A percentile compares a stretch with the other conserved stretches of the same genome.
Evolutionary conservation across 495 filamentous ascomycete genomes (phyloP).

Genomic region (Trichodelitschia bisporula): DNA sequence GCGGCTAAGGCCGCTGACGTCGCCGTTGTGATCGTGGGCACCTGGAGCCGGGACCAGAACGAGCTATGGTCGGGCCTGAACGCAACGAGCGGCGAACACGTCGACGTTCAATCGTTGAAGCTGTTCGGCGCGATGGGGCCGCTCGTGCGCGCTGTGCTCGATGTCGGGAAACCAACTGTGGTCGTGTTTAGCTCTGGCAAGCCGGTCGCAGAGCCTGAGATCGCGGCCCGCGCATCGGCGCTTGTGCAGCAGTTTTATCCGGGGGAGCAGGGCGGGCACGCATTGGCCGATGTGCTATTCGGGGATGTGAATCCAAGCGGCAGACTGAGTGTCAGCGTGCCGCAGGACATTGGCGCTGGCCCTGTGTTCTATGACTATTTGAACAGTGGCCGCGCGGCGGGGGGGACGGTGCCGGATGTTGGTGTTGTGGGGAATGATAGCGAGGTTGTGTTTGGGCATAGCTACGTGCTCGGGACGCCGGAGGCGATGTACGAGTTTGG

Average conservation of each 20-base stretch:
- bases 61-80: conserved; percentile 44
- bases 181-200: conserved; percentile 20
- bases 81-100: conserved; percentile 47
- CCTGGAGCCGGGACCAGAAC: conserved; percentile 45
- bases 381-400: conserved; percentile 32
- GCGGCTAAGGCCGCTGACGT: conserved; percentile 40
- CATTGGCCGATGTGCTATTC: conserved; percentile 22
- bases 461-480: conserved; percentile 36
- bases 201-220: conserved; percentile 18
- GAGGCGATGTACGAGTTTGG: conserved; percentile 42
- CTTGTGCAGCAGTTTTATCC: conserved; percentile 19
- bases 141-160: conserved; percentile 17
- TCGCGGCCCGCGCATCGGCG: conserved; percentile 16
- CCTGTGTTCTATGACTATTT: conserved; percentile 22
- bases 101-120: conserved; percentile 33
- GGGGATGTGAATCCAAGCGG: conserved; percentile 21
- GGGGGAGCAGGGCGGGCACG: conserved; percentile 23
- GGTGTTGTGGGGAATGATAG: conserved; percentile 27
- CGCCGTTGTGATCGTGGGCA: conserved; percentile 46
- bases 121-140: no score
- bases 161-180: conserved; percentile 17
- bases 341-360: conserved; percentile 14
- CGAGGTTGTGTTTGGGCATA: conserved; percentile 34
- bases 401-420: no score
- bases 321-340: conserved; percentile 16